Evolutionary conservation across 192 early-diverging fungal genomes (phyloP).

Genomic region (Spizellomyces punctatus): DNA sequence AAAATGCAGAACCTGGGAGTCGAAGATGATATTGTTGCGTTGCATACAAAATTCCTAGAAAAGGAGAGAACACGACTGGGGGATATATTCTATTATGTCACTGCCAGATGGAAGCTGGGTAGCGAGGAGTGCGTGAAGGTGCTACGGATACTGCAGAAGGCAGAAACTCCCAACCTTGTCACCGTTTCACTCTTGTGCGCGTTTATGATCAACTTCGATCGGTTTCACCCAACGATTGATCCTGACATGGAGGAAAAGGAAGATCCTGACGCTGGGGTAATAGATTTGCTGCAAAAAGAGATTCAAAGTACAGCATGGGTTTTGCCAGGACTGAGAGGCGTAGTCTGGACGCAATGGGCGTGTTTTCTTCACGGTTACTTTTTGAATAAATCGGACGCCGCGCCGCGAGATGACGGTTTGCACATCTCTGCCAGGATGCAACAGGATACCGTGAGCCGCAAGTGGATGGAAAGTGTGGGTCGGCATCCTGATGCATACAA

Average conservation of each 20-base stretch:
- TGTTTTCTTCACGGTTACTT: not conserved
- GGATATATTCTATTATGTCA: conserved; percentile 3
- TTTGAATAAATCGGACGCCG: not conserved
- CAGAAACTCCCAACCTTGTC: not conserved
- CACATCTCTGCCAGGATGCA: not conserved
- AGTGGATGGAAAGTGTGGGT: conserved; percentile 20
- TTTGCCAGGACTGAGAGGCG: conserved; percentile 6
- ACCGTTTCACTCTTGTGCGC: conserved; percentile 20
- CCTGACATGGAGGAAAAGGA: not conserved
- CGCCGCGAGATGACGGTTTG: conserved; percentile 7
- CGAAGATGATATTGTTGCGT: conserved; percentile 15
- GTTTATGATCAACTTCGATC: conserved; percentile 2
- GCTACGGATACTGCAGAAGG: conserved; percentile 4
- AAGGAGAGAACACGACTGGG: conserved; percentile 16
- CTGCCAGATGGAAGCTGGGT: conserved; percentile 18
- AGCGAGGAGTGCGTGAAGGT: conserved; percentile 6
- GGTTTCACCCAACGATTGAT: no score
- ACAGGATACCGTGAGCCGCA: conserved; percentile 6
- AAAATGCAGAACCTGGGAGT: conserved; percentile 1
- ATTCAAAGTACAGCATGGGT: conserved; percentile 11
- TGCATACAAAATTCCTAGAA: conserved; percentile 1
- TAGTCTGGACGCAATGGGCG: conserved; percentile 25
- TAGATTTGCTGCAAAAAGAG: not conserved
- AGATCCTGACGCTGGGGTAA: not conserved
- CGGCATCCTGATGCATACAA: conserved; percentile 5